Conservation (phyloP, 495 filamentous ascomycete genomes). For the Xylaria cubensis region DNA sequence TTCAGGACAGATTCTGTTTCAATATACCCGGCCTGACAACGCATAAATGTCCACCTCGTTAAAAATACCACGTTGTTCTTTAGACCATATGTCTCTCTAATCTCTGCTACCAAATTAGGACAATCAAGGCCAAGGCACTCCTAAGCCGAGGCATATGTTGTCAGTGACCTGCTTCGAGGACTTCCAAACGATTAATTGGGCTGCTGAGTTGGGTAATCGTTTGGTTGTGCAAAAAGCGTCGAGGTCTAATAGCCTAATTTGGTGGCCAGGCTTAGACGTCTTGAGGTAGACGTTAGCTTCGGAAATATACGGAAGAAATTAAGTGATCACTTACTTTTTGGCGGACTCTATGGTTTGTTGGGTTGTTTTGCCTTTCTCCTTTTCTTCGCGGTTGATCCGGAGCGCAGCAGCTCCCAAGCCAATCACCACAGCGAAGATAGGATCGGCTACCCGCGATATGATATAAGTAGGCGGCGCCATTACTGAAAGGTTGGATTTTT, state of each 20-base stretch:
- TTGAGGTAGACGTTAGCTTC: conserved; percentile 4
- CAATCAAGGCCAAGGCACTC: neutral
- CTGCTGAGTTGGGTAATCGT: neutral
- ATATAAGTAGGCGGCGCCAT: conserved; percentile 62
- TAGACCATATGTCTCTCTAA: neutral
- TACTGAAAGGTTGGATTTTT: neutral
- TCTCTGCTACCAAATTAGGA: neutral
- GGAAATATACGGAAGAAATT: neutral
- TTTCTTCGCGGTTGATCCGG: conserved; percentile 84
- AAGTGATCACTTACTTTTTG: conserved; percentile 47
- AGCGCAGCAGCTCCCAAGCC: conserved; percentile 68
- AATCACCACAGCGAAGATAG: conserved; percentile 84
- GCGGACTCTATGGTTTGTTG: conserved; percentile 57
- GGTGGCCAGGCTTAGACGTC: conserved; percentile 20
- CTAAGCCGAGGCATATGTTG: neutral
- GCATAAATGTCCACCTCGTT: neutral
- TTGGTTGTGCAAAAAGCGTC: neutral
- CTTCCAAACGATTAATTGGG: neutral
- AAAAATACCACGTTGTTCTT: neutral
- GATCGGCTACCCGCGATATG: conserved; percentile 76
- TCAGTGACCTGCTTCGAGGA: neutral
- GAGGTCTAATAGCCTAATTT: conserved; percentile 1
- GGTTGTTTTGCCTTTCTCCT: conserved; percentile 65
- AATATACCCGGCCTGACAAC: neutral
- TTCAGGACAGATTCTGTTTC: neutral